These are phyloP conservation scores for Didymosphaeria variabile DNA, from an alignment of 2,329 filamentous ascomycete species.

Conservation along the genomic window DNA sequence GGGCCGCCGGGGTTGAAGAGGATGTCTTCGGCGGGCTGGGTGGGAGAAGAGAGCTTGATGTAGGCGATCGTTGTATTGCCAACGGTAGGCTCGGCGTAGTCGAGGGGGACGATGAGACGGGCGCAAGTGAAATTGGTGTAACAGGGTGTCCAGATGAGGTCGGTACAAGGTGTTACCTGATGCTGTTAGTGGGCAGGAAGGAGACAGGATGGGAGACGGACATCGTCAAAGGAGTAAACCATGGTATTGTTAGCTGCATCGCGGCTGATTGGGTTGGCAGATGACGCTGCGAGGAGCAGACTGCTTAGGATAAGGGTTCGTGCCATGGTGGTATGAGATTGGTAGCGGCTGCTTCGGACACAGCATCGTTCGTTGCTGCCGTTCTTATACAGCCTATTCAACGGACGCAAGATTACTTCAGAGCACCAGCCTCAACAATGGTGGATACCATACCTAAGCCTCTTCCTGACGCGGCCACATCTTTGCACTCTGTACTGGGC, in stretches of 20 bases:
- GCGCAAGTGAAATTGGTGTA: conserved; percentile 42
- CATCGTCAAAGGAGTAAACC: conserved; percentile 1
- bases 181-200: neutral
- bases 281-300: neutral
- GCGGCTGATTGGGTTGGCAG: neutral
- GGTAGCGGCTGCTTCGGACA: neutral
- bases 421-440: neutral
- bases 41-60: conserved; percentile 32
- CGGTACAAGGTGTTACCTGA: neutral
- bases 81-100: conserved; percentile 23
- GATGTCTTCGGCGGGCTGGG: conserved; percentile 44
- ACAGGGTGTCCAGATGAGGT: conserved; percentile 6
- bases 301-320: neutral
- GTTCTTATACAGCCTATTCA: neutral
- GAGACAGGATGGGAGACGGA: neutral
- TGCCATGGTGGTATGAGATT: neutral
- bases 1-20: conserved; percentile 56
- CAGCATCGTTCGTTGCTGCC: neutral
- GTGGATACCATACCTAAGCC: neutral
- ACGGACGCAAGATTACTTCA: neutral
- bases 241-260: neutral
- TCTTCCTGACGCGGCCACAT: neutral
- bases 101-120: conserved; percentile 58
- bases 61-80: conserved; percentile 54
- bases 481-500: neutral